Evolutionary conservation across 2,329 filamentous ascomycete species (phyloP), one percentile per base, ranked within the genome.

Genomic region (Colletotrichum neosansevieriae): DNA sequence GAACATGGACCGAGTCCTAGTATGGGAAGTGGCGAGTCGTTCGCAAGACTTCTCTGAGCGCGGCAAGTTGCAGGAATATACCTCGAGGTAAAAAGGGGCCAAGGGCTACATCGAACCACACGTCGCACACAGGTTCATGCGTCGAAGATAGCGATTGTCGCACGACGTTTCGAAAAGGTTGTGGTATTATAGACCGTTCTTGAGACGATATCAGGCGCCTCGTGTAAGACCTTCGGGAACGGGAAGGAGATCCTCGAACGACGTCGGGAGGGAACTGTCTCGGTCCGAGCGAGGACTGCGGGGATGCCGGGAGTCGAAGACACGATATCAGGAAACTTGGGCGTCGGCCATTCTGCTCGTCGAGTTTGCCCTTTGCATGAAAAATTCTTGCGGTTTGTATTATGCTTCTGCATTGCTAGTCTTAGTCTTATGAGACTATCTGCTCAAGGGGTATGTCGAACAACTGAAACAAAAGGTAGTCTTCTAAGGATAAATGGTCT

Each of bases 251-350:
- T 38, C 40, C 40, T 63, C 59, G 29, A 11, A 61, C 49, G 12
- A 40, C 29, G n/a, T 54, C 38, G 56, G 62, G 38, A 36, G 21
- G 21, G 24, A 38, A 29, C 21, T 38, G 19, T 45, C 12, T 54
- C 49, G 47, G 57, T 21, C 21, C 57, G 63, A 45, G 24, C 57
- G 57, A 53, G 49, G 49, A 36, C 10, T n/a, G 2, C 49, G 32
- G 40, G 29, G 12, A 19, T n/a, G 29, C 45, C 56, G 21, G n/a
- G 29, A 44, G 0, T 5, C 19, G 17, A n/a, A 24, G 17, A 53
- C 15, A 12, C 29, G 29, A 29, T 21, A 32, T n/a, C 29, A n/a
- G 17, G 5, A 19, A 45, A 45, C 3, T 24, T 29, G n/a, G 5
- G 29, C 49, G n/a, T 15, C 15, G 29, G n/a, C 29, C 49, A 29